phyloP scores from a whole-genome alignment of 2,329 filamentous ascomycete species.

The Lasiodiplodia hormozganensis region DNA sequence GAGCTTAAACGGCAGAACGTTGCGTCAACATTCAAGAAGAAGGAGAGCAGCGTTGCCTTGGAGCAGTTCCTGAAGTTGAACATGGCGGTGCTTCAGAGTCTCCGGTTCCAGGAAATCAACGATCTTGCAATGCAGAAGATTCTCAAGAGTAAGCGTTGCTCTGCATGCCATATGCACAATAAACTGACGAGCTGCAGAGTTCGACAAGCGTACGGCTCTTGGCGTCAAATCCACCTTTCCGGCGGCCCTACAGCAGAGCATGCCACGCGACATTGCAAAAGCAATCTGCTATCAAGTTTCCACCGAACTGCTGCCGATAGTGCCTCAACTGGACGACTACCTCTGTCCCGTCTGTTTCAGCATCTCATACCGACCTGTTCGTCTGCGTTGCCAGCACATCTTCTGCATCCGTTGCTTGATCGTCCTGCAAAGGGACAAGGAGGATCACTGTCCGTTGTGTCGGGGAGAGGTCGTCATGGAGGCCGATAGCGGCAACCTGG shows the following conservation, averaged over 20 bases:
- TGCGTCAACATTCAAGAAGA: constrained; percentile 64
- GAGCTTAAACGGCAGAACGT: constrained; percentile 68
- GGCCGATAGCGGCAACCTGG: constrained; percentile 70
- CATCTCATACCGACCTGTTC: constrained; percentile 82
- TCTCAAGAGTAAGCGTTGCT: constrained; percentile 70
- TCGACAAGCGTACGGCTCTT: constrained; percentile 83
- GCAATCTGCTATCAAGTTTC: constrained; percentile 78
- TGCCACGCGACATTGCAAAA: constrained; percentile 73
- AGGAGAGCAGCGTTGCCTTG: constrained; percentile 69
- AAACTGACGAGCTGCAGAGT: constrained; percentile 63
- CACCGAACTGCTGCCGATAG: constrained; percentile 72
- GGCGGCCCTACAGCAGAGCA: constrained; percentile 62
- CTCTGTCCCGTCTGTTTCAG: constrained; percentile 80
- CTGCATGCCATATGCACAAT: not conserved
- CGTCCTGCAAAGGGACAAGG: constrained; percentile 74
- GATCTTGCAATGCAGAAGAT: constrained; percentile 80
- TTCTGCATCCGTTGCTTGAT: constrained; percentile 87
- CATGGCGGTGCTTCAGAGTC: constrained; percentile 74
- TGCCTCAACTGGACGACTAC: constrained; percentile 86
- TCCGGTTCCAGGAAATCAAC: constrained; percentile 87
- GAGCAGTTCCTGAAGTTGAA: constrained; percentile 76
- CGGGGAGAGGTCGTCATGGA: constrained; percentile 73
- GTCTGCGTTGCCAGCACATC: constrained; percentile 74
- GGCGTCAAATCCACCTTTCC: constrained; percentile 71
- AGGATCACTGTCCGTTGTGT: constrained; percentile 77